Conservation (phyloP, 192 early-diverging fungal species). For the Phlyctochytrium arcticum region DNA sequence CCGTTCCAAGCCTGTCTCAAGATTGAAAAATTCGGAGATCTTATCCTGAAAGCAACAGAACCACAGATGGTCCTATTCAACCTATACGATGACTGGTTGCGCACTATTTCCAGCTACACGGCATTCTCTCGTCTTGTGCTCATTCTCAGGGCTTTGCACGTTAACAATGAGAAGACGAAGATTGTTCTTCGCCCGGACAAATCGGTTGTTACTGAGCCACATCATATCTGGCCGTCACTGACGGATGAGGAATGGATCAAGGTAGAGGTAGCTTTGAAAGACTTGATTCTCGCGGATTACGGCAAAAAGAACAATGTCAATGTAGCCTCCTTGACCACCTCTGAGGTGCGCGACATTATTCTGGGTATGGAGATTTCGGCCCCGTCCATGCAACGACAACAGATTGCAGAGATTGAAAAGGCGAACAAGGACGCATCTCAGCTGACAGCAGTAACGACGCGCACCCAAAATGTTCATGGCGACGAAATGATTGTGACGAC, state of each 20-base stretch:
- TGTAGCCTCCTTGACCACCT: constrained; percentile 90
- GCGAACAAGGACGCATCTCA: constrained; percentile 90
- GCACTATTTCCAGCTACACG: constrained; percentile 91
- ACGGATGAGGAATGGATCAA: constrained; percentile 96
- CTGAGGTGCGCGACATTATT: constrained; percentile 98
- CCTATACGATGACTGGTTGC: constrained; percentile 95
- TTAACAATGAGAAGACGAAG: constrained; percentile 98
- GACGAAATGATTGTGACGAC: constrained; percentile 99
- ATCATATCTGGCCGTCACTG: constrained; percentile 98
- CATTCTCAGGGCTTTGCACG: constrained; percentile 93
- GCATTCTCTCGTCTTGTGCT: constrained; percentile 96
- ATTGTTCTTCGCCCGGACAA: constrained; percentile 94
- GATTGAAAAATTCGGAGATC: constrained; percentile 97
- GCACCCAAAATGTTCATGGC: constrained; percentile 94
- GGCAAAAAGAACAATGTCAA: constrained; percentile 99
- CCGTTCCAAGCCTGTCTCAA: constrained; percentile 98
- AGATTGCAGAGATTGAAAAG: constrained; percentile 98
- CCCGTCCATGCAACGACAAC: constrained; percentile 91
- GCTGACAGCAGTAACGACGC: constrained; percentile 91
- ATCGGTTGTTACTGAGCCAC: constrained; percentile 84
- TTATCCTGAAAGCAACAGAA: constrained; percentile 97
- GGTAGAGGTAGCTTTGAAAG: constrained; percentile 92
- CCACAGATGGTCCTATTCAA: constrained; percentile 87
- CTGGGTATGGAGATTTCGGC: constrained; percentile 99
- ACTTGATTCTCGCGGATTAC: constrained; percentile 96